Base-by-base conservation (phyloP, 2,329 filamentous ascomycete species). In the Mollisiaceae sp. region DNA sequence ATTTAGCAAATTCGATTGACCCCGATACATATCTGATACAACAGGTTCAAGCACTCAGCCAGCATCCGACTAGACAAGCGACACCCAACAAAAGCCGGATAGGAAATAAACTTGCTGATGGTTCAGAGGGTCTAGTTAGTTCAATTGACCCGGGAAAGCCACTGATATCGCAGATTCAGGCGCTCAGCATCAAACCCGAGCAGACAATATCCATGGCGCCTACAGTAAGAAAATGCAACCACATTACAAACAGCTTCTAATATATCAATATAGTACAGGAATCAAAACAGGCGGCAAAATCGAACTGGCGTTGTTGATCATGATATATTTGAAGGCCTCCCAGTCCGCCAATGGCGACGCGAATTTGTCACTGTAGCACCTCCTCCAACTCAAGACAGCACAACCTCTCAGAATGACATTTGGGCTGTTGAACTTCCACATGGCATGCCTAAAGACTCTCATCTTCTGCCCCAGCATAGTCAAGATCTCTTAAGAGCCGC, bases 341-440 rank as follows among this genome's bases (percentile, higher is more conserved):
- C 94, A 18, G 91, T 97, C 65, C 90, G 93, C 74, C 93, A 97
- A 85, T 98, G 93, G 91, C 89, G 91, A 63, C 88, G 91, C 69
- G 88, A 91, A 65, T 82, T 82, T 79, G 85, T 92, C 64, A 89
- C 81, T 50, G 81, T 94, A 74, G 88, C 87, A 70, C 89, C 92
- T 60, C 86, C 86, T 14, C 81, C 85, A 11, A 83, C 86, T 43
- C 82, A 87, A 68, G 90, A 94, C 72, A 87, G 84, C 35, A 82
- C 80, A 38, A 82, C 80, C 38, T 75, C 88, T 67, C 84, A 84
- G 70, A 87, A 88, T 73, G 86, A 91, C 75, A 82, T 86, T 60
- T 94, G 91, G 86, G 89, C 88, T n/a, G 75, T 83, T 57, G 94
- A 97, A 75, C 84, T 93, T 20, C 89, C 92, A 2, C 83, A 86